A percentile compares a stretch with the other conserved stretches of the same genome.
phyloP scores from a whole-genome alignment of 768 basidiomycete species.

The Termitomyces sp. region DNA sequence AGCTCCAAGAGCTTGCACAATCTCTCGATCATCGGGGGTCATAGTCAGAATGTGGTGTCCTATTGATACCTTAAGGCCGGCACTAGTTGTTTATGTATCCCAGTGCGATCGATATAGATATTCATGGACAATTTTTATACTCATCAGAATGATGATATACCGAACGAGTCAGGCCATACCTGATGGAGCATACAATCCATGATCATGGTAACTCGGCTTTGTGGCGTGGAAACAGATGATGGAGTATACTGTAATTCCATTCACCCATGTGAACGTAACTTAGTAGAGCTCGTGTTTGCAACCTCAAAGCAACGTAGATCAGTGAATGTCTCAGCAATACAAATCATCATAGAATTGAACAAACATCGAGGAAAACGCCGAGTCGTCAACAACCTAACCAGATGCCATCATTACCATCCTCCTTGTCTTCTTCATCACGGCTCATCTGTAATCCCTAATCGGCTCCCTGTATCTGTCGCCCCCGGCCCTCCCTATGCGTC shows the following conservation, averaged over 20 bases:
- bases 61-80: too few relatives aligned
- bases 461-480: neutral
- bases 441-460: neutral
- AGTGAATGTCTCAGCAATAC: neutral
- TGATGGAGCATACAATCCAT: neutral
- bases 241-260: neutral
- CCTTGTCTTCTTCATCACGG: too few relatives aligned
- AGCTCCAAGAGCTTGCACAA: too few relatives aligned
- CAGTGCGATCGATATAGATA: too few relatives aligned
- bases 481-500: constrained; percentile 5
- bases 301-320: neutral
- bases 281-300: neutral
- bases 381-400: neutral
- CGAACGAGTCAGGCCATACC: too few relatives aligned
- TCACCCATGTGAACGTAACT: neutral
- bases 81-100: too few relatives aligned
- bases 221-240: neutral
- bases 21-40: too few relatives aligned
- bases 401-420: neutral
- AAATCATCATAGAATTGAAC: neutral
- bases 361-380: neutral
- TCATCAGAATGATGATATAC: too few relatives aligned
- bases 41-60: too few relatives aligned
- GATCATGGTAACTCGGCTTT: neutral
- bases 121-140: neutral